A percentile compares a stretch with the other conserved stretches of the same genome.
Conservation (phyloP, 176 grass and related monocot species). For the Carex cristatella region DNA sequence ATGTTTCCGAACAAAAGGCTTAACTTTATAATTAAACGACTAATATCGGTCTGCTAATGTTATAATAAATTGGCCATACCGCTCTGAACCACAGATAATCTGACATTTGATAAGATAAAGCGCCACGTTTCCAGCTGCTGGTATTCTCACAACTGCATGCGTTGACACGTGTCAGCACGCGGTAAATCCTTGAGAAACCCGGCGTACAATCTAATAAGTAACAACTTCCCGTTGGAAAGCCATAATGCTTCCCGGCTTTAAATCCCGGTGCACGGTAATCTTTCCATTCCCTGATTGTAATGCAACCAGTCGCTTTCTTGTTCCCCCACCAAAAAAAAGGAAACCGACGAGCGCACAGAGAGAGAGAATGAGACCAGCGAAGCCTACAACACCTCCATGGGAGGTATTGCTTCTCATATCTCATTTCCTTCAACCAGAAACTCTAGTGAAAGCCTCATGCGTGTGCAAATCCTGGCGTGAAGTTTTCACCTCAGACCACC, state of each 20-base stretch:
- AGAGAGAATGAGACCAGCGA: background rate
- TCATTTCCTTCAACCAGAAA: slow-evolving; percentile 43
- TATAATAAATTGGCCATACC: background rate
- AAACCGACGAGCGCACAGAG: background rate
- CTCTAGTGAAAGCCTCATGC: slow-evolving; percentile 51
- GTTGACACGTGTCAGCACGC: background rate
- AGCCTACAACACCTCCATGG: slow-evolving; percentile 29
- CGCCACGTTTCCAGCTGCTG: background rate
- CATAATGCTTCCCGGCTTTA: background rate
- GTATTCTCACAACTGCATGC: background rate
- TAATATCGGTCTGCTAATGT: too few species aligned
- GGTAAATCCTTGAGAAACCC: background rate
- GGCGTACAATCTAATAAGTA: background rate
- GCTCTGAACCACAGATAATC: background rate
- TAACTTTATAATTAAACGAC: too few species aligned
- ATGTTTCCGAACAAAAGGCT: too few species aligned
- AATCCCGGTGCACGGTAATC: background rate
- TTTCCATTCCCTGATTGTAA: background rate
- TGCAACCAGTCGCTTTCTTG: background rate
- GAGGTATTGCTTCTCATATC: slow-evolving; percentile 34
- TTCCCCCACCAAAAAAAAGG: background rate
- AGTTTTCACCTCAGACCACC: slow-evolving; percentile 51
- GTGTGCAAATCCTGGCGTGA: slow-evolving; percentile 57
- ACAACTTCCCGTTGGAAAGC: background rate
- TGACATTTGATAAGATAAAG: background rate